A percentile compares a stretch with the other conserved stretches of the same genome.
These are phyloP conservation scores for Lachancea lanzarotensis DNA, from an alignment of 805 yeast genomes.

Conservation along the genomic window DNA sequence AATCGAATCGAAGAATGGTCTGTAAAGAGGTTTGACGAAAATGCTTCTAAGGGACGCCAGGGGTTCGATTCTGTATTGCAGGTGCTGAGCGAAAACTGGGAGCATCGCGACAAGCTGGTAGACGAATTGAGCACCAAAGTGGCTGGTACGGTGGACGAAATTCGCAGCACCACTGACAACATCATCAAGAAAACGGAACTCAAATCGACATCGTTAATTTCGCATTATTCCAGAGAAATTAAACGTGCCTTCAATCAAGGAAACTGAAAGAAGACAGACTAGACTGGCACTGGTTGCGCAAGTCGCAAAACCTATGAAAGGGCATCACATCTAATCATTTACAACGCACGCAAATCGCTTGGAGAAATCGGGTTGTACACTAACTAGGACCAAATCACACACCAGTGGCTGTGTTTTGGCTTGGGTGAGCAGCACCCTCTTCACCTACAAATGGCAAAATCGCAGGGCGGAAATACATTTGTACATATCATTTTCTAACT, in stretches of 20 bases:
- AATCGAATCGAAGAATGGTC: conserved; percentile 90
- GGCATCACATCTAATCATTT: too few species aligned
- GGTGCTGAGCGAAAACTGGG: conserved; percentile 34
- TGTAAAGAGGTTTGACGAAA: conserved; percentile 78
- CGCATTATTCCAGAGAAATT: conserved; percentile 14
- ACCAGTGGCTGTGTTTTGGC: too few species aligned
- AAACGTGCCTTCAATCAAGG: conserved; percentile 13
- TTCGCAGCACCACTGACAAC: conserved; percentile 19
- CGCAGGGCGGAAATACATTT: not conserved
- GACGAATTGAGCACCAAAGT: conserved; percentile 27
- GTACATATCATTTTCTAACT: not conserved
- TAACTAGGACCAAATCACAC: too few species aligned
- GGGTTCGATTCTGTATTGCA: conserved; percentile 82
- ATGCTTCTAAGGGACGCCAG: conserved; percentile 70
- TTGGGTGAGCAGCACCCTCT: not conserved
- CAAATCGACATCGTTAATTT: conserved; percentile 15
- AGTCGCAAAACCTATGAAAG: too few species aligned
- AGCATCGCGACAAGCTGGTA: conserved; percentile 24
- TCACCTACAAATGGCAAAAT: not conserved
- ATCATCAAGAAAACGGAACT: conserved; percentile 24
- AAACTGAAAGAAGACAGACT: too few species aligned
- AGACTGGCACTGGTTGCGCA: too few species aligned
- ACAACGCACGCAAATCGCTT: too few species aligned
- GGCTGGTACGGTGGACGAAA: conserved; percentile 29
- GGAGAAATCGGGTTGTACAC: too few species aligned